These are phyloP conservation scores for Pseudogymnoascus sp. DNA, from an alignment of 2,329 filamentous ascomycete species.

Conservation along the genomic window DNA sequence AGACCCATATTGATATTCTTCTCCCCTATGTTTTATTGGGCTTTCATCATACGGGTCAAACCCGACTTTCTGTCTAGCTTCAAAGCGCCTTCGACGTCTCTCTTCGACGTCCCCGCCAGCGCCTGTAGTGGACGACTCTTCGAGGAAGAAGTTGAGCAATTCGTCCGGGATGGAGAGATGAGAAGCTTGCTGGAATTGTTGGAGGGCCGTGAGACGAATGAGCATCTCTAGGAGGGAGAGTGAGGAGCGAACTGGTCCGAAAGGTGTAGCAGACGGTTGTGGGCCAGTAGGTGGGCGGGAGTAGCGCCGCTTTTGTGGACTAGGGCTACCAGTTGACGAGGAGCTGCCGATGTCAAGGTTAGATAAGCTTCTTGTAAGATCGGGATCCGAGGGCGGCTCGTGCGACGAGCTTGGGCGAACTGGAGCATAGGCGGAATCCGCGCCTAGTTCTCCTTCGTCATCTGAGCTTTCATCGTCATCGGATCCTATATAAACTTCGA, in stretches of 20 bases:
- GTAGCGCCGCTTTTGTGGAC: constrained; percentile 1
- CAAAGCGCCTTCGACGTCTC: constrained; percentile 48
- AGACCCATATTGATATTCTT: constrained; percentile 47
- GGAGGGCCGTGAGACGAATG: constrained; percentile 60
- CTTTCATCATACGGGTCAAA: constrained; percentile 68
- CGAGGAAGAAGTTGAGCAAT: constrained; percentile 65
- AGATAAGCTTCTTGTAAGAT: constrained; percentile 15
- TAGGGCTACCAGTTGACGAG: constrained; percentile 14
- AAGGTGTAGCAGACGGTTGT: constrained; percentile 29
- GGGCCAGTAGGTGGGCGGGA: background rate
- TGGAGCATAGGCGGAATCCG: constrained; percentile 20
- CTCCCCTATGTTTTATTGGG: constrained; percentile 51
- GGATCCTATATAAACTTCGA: constrained; percentile 61
- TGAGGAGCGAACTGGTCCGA: constrained; percentile 51
- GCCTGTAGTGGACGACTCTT: constrained; percentile 57
- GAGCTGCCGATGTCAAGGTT: constrained; percentile 21
- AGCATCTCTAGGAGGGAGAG: constrained; percentile 66
- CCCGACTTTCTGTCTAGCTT: constrained; percentile 53
- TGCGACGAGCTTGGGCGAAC: constrained; percentile 17
- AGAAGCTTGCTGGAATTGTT: constrained; percentile 66
- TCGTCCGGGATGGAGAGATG: constrained; percentile 66
- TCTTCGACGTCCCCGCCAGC: constrained; percentile 53
- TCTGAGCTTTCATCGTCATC: constrained; percentile 35
- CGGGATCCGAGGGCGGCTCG: constrained; percentile 9
- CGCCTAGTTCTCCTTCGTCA: constrained; percentile 15